Evolutionary conservation across 176 grass and related monocot species (phyloP).

Genomic region (Urochloa ruziziensis): DNA sequence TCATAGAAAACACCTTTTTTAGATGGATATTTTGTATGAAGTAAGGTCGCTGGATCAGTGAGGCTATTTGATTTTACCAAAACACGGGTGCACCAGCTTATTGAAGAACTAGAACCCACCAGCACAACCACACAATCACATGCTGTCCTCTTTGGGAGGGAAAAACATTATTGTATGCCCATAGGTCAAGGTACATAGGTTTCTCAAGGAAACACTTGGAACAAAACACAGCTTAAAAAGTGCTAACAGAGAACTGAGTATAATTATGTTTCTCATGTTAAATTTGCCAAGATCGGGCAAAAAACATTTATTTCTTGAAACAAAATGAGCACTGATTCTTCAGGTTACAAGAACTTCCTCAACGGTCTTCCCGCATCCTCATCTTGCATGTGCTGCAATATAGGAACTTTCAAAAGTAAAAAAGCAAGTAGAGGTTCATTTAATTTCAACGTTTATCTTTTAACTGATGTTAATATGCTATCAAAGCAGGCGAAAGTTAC

Average conservation of each 20-base stretch:
- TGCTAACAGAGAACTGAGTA: background rate
- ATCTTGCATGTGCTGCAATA: constrained; percentile 38
- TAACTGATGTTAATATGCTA: background rate
- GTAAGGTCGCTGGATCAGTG: background rate
- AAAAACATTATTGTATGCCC: no score
- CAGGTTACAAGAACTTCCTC: constrained; percentile 23
- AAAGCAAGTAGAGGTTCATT: background rate
- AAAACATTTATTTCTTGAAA: constrained; percentile 19
- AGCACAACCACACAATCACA: background rate
- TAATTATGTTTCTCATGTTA: background rate
- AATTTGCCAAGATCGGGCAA: background rate
- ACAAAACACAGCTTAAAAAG: background rate
- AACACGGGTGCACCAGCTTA: background rate
- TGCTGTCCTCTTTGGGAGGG: background rate
- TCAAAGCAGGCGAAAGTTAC: background rate
- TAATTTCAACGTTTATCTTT: background rate
- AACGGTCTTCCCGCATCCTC: constrained; percentile 32
- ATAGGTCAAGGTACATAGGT: background rate
- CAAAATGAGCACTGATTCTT: background rate
- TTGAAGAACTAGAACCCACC: background rate
- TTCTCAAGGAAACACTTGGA: background rate
- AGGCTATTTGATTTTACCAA: background rate
- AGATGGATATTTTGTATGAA: background rate
- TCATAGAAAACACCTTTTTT: background rate
- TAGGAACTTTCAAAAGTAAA: background rate